These are phyloP conservation scores for Eutrema yunnanense DNA, from an alignment of 345 rosid genomes.

Conservation along the genomic window DNA sequence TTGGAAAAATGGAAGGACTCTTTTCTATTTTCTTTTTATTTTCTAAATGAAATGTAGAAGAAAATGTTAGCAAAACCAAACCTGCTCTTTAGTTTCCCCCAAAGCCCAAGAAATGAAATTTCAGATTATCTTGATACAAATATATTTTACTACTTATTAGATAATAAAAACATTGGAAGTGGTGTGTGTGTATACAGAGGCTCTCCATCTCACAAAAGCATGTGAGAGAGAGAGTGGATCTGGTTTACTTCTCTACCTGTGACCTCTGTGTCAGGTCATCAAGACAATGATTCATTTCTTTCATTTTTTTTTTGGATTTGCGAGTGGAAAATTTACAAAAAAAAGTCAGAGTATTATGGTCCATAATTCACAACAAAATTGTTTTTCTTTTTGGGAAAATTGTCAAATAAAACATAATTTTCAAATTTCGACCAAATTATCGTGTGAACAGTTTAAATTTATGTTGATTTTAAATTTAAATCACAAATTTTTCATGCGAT, in stretches of 20 bases:
- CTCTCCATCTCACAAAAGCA: conserved; percentile 43
- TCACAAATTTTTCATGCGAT: too few species aligned
- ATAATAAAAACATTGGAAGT: not conserved
- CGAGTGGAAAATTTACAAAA: not conserved
- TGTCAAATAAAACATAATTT: too few species aligned
- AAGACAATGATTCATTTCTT: conserved; percentile 7
- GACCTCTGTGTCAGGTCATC: conserved; percentile 31
- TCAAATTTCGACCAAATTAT: too few species aligned
- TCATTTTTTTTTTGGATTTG: not conserved
- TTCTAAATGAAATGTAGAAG: not conserved
- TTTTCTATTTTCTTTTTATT: not conserved
- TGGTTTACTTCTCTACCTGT: conserved; percentile 41
- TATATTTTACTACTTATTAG: not conserved
- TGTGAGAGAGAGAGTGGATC: conserved; percentile 74
- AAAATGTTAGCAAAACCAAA: not conserved
- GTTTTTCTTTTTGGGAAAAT: not conserved
- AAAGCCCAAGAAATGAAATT: not conserved
- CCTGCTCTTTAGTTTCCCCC: not conserved
- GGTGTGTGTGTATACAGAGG: conserved; percentile 29
- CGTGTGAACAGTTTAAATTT: too few species aligned
- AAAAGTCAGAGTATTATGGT: not conserved
- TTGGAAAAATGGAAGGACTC: conserved; percentile 29
- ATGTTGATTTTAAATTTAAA: too few species aligned
- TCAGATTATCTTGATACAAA: not conserved
- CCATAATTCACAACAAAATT: not conserved